Base-by-base conservation (phyloP, 768 basidiomycete genomes). In the Xanthoconium stramineum region DNA sequence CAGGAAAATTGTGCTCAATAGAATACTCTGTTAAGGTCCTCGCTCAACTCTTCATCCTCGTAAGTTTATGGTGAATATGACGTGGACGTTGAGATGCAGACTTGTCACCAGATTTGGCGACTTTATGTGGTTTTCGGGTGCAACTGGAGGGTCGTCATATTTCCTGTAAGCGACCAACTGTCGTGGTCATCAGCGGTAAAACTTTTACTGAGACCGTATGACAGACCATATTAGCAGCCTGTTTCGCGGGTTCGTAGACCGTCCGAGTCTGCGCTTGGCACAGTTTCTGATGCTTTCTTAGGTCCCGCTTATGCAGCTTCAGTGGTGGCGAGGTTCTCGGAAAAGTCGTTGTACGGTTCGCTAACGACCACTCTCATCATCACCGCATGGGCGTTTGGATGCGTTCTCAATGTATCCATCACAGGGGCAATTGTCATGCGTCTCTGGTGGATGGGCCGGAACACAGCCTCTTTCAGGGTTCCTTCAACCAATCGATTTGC, bases 101-200 rank as follows among this genome's bases (percentile, higher is more conserved):
- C 19, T 33, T 17, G 6, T n/a, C 33, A 13, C n/a, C 3, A 58
- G 53, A 46, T 40, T 24, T 56, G 48, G 48, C 29, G 53, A 29
- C 44, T 58, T 32, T 46, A 55, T n/a, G 53, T 40, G 19, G 43
- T 58, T 46, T 55, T 36, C 43, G 12, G 29, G 43, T 13, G 12
- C 12, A 10, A 50, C 11, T 46, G 57, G 57, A 55, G 33, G 42
- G 24, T 55, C 20, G 1, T 29, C 19, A 8, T 57, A 43, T 3
- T 47, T n/a, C 50, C 45, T 35, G 57, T 50, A 37, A 14, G 53
- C 2, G 10, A 45, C n/a, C n/a, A 2, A 24, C 14, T 11, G n/a
- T 50, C 8, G 12, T 35, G 12, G 33, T 15, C 39, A 24, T 43
- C 0, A 19, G 15, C 15, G 12, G 17, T 17, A 19, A 19, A 3